These are phyloP conservation scores for Verticillium klebahnii DNA, from an alignment of 2,329 filamentous ascomycete species.

Conservation along the genomic window DNA sequence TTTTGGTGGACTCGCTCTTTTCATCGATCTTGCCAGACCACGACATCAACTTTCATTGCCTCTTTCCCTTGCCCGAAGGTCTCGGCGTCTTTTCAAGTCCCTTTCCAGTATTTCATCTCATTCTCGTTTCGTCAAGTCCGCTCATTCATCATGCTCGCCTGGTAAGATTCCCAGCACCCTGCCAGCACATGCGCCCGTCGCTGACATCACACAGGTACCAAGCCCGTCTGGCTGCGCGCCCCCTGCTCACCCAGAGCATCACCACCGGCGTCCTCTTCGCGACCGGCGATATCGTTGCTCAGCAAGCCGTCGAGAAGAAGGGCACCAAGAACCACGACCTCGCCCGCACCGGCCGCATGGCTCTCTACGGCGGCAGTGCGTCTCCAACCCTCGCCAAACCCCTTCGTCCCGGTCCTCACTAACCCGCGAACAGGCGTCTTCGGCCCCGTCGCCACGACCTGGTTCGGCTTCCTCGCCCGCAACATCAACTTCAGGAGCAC, in stretches of 20 bases:
- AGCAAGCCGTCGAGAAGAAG: conserved; percentile 82
- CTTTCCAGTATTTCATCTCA: neutral
- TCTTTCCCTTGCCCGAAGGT: neutral
- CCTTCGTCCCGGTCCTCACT: neutral
- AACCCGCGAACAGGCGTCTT: conserved; percentile 58
- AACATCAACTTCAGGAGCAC: conserved; percentile 60
- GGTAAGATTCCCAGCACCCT: conserved; percentile 15
- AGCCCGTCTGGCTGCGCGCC: conserved; percentile 70
- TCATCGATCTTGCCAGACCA: neutral
- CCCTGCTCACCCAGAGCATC: conserved; percentile 83
- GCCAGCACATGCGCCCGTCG: conserved; percentile 1
- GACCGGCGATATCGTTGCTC: conserved; percentile 84
- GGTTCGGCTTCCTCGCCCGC: conserved; percentile 76
- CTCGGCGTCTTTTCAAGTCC: neutral
- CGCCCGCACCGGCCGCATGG: conserved; percentile 73
- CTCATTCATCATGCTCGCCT: conserved; percentile 21
- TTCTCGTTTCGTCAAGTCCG: neutral
- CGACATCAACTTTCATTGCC: neutral
- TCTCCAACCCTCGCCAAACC: conserved; percentile 13
- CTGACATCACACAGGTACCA: conserved; percentile 65
- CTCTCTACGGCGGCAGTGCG: conserved; percentile 71
- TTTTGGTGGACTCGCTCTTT: neutral
- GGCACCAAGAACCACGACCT: conserved; percentile 74
- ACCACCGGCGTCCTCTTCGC: conserved; percentile 91
- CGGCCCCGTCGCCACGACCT: conserved; percentile 80